phyloP scores from a whole-genome alignment of 1,139 yeast genomes.

The Spathaspora sp. region DNA sequence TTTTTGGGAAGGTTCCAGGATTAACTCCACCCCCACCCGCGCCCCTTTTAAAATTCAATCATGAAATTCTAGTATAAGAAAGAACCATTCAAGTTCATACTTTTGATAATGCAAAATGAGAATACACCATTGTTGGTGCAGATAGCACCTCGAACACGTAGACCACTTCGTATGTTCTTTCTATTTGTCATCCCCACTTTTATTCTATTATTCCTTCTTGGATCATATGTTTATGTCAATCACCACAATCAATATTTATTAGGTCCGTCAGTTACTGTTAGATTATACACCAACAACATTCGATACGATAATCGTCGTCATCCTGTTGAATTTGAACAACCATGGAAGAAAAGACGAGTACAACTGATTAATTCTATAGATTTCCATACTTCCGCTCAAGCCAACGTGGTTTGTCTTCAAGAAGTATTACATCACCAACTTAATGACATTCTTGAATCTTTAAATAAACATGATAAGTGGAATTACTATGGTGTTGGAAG shows the following conservation, averaged over 20 bases:
- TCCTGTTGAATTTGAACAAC: slow-evolving; percentile 34
- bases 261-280: slow-evolving; percentile 22
- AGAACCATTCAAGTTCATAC: background rate
- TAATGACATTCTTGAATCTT: slow-evolving; percentile 39
- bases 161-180: background rate
- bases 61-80: background rate
- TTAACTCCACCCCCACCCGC: too few relatives aligned
- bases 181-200: slow-evolving; percentile 5
- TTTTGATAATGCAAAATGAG: slow-evolving; percentile 1
- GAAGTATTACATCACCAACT: slow-evolving; percentile 56
- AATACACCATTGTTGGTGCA: slow-evolving; percentile 2
- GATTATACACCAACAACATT: slow-evolving; percentile 55
- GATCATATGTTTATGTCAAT: background rate
- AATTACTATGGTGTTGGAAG: slow-evolving; percentile 49
- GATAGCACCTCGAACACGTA: background rate
- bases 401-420: slow-evolving; percentile 50
- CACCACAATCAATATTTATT: slow-evolving; percentile 7
- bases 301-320: slow-evolving; percentile 41
- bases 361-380: slow-evolving; percentile 39
- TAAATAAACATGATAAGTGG: slow-evolving; percentile 32
- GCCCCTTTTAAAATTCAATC: background rate
- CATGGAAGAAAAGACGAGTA: slow-evolving; percentile 43
- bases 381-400: slow-evolving; percentile 30
- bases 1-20: background rate
- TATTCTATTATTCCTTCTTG: background rate